Percentiles rank a stretch among this genome's conserved stretches.
phyloP scores from a whole-genome alignment of 139 green algal species.

The Yamagishiella unicocca region DNA sequence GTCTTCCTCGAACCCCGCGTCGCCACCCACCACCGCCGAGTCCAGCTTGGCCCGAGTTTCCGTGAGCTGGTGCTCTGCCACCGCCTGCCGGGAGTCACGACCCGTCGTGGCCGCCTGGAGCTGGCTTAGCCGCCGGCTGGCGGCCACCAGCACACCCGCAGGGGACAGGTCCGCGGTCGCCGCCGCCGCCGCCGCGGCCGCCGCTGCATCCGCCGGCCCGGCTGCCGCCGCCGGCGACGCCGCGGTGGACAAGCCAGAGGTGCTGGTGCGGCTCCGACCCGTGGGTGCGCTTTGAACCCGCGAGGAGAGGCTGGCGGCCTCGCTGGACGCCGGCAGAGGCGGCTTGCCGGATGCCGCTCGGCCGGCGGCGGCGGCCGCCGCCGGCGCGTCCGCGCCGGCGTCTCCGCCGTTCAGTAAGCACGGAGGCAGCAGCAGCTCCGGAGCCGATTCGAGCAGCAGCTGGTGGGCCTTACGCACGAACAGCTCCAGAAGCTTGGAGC shows the following conservation, averaged over 20 bases:
- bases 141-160: conserved; percentile 35
- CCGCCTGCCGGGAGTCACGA: background rate
- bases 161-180: conserved; percentile 3
- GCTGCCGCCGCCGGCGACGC: background rate
- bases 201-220: background rate
- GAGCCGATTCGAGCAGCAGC: conserved; percentile 26
- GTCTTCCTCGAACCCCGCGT: background rate
- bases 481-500: conserved; percentile 33
- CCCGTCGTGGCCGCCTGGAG: background rate
- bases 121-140: background rate
- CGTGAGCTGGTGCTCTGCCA: background rate
- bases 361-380: background rate
- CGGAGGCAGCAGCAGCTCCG: conserved; percentile 12
- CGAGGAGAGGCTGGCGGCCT: background rate
- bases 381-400: background rate
- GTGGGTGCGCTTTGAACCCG: conserved; percentile 9
- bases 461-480: conserved; percentile 35
- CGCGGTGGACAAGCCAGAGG: background rate
- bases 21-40: background rate
- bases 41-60: conserved; percentile 11
- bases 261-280: background rate
- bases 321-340: background rate
- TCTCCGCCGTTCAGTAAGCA: background rate
- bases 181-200: background rate
- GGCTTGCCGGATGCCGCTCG: background rate